Percentiles rank a stretch among this genome's conserved stretches.
These are phyloP conservation scores for Mycena metata DNA, from an alignment of 768 basidiomycete species.

Conservation along the genomic window DNA sequence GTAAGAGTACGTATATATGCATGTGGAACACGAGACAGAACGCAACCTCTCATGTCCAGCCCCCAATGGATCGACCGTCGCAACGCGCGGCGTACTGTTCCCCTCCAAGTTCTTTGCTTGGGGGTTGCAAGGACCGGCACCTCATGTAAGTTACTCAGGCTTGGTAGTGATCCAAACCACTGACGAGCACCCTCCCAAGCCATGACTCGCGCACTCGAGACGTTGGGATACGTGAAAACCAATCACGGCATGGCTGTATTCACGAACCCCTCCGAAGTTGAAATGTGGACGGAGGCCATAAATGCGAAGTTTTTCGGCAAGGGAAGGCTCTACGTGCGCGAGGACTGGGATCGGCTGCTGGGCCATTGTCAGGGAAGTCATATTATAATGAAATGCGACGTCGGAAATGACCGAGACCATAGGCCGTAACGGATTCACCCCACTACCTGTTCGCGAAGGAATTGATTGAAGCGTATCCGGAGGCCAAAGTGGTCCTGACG, in stretches of 20 bases:
- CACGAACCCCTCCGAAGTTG: not conserved
- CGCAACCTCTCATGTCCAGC: too few species aligned
- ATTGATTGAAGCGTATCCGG: not conserved
- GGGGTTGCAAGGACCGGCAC: not conserved
- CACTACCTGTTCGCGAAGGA: not conserved
- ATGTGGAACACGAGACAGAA: too few species aligned
- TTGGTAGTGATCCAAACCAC: too few species aligned
- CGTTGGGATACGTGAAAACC: not conserved
- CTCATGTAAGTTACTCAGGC: not conserved
- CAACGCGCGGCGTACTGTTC: not conserved
- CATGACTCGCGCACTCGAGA: not conserved
- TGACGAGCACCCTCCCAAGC: not conserved
- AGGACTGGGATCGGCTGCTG: conserved; percentile 1
- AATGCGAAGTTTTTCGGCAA: conserved; percentile 1
- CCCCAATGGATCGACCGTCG: too few species aligned
- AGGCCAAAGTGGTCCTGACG: not conserved
- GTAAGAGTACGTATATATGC: too few species aligned
- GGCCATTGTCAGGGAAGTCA: conserved; percentile 1
- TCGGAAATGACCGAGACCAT: too few species aligned
- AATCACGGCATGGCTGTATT: not conserved
- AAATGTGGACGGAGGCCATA: conserved; percentile 1
- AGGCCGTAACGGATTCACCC: not conserved
- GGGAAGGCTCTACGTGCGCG: not conserved
- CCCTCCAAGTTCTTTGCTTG: not conserved
- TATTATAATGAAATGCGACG: too few species aligned